These are phyloP conservation scores for Castanopsis chinensis DNA, from an alignment of 306 rosid genomes.

Conservation along the genomic window DNA sequence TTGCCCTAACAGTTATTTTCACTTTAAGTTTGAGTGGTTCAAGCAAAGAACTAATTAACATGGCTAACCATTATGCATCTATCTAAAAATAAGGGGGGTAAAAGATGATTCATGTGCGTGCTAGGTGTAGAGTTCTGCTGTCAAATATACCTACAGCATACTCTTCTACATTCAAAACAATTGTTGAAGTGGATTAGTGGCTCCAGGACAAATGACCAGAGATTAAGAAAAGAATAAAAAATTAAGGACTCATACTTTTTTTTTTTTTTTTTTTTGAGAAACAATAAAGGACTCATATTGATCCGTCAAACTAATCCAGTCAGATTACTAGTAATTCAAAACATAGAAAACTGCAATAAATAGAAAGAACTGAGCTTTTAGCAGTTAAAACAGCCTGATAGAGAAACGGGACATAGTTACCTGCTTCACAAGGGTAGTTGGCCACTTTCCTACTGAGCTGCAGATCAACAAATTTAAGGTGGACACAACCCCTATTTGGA, in stretches of 20 bases:
- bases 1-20: neutral
- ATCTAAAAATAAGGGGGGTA: slow-evolving; percentile 9
- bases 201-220: neutral
- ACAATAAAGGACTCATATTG: neutral
- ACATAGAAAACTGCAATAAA: neutral
- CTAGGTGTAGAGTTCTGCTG: neutral
- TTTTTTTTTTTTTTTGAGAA: no score
- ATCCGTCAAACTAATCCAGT: neutral
- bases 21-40: slow-evolving; percentile 20
- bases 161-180: neutral
- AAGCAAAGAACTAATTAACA: slow-evolving; percentile 29
- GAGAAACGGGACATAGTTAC: neutral
- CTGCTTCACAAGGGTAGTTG: neutral
- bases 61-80: slow-evolving; percentile 26
- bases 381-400: neutral
- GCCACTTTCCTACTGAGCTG: neutral
- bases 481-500: neutral
- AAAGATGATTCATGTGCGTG: neutral
- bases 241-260: neutral
- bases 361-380: neutral
- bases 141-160: neutral
- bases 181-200: neutral
- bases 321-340: neutral
- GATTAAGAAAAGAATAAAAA: neutral
- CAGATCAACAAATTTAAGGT: neutral